These are phyloP conservation scores for Cucurbita argyrosperma DNA, from an alignment of 306 rosid species.

Conservation along the genomic window DNA sequence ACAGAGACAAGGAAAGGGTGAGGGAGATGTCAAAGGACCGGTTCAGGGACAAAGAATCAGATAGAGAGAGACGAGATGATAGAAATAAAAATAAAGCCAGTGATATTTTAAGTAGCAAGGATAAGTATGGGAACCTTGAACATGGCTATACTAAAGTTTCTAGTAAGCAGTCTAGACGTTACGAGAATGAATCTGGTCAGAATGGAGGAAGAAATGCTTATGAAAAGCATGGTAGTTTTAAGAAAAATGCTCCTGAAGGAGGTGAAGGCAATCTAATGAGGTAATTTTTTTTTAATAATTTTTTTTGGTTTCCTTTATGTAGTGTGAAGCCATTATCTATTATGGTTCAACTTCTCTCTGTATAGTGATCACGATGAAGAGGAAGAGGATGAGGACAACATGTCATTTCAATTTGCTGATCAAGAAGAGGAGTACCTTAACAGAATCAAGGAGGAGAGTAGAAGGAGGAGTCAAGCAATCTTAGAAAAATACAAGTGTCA, in stretches of 20 bases:
- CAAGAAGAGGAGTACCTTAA: constrained; percentile 88
- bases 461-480: constrained; percentile 75
- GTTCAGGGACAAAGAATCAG: constrained; percentile 5
- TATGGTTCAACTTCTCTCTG: background rate
- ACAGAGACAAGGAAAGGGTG: constrained; percentile 13
- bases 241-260: constrained; percentile 14
- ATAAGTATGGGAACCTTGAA: constrained; percentile 28
- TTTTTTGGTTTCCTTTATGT: too few relatives aligned
- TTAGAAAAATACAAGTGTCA: constrained; percentile 70
- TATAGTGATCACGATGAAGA: constrained; percentile 52
- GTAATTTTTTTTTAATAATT: constrained; percentile 15
- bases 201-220: constrained; percentile 24
- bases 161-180: constrained; percentile 37
- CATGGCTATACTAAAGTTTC: constrained; percentile 28
- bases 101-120: constrained; percentile 22
- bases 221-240: constrained; percentile 14
- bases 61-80: constrained; percentile 17
- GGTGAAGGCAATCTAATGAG: constrained; percentile 24
- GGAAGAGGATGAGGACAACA: constrained; percentile 52
- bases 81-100: constrained; percentile 21
- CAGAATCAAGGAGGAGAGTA: constrained; percentile 91
- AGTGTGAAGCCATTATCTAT: background rate
- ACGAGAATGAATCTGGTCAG: constrained; percentile 26
- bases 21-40: constrained; percentile 1
- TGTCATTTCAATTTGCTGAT: constrained; percentile 36